Evolutionary conservation across 192 early-diverging fungal species (phyloP).

Genomic region (Backusella sp.): DNA sequence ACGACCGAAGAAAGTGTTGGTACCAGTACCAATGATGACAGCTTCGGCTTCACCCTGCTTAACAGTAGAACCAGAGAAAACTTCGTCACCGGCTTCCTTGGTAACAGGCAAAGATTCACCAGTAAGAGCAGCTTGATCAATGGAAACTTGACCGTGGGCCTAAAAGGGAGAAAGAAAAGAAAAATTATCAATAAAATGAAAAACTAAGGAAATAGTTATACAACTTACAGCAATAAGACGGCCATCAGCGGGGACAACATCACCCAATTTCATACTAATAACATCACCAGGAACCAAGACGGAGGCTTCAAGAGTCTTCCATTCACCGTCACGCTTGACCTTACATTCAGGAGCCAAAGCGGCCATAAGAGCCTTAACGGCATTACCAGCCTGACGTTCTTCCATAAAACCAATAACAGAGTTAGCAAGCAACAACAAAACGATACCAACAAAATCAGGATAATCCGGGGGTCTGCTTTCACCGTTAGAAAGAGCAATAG

Average conservation of each 20-base stretch:
- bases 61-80: slow-evolving; percentile 74
- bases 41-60: slow-evolving; percentile 80
- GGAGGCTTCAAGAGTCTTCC: slow-evolving; percentile 71
- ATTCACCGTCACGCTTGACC: slow-evolving; percentile 81
- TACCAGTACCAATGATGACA: slow-evolving; percentile 72
- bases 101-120: slow-evolving; percentile 71
- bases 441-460: slow-evolving; percentile 82
- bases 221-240: slow-evolving; percentile 68
- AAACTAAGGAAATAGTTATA: background rate
- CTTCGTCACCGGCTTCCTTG: slow-evolving; percentile 68
- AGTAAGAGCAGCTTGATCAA: slow-evolving; percentile 70
- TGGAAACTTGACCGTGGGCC: slow-evolving; percentile 52
- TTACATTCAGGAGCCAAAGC: slow-evolving; percentile 83
- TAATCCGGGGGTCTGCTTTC: slow-evolving; percentile 67
- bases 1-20: slow-evolving; percentile 81
- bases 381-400: slow-evolving; percentile 86
- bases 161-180: slow-evolving; percentile 3
- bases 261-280: slow-evolving; percentile 79
- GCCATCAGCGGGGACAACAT: slow-evolving; percentile 85
- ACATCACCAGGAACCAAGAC: slow-evolving; percentile 87
- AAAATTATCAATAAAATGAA: background rate
- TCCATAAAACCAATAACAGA: slow-evolving; percentile 86
- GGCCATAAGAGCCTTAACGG: slow-evolving; percentile 89
- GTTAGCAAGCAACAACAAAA: slow-evolving; percentile 78
- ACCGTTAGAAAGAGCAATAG: slow-evolving; percentile 74